Evolutionary conservation across 169 alveolate genomes (phyloP), one percentile per base, ranked within the genome.

Genomic region (Plasmodium ovale): DNA sequence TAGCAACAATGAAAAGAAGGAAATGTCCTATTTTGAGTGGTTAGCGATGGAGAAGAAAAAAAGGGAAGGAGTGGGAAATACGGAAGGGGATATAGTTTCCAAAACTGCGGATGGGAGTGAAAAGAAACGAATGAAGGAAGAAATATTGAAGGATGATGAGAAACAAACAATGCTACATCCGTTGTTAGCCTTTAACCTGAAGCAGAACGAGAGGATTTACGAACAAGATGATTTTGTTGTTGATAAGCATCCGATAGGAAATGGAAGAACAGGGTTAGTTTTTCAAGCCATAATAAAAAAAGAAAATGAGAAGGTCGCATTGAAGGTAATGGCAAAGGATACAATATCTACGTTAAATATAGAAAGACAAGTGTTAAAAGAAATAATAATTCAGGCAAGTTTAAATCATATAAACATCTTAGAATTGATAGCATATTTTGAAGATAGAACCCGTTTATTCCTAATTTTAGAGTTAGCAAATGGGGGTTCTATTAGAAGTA

Each of bases 401-500:
- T 94, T 97, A 68, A 94, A 95, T 49, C 98, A 97, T 82, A 88
- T 85, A 19, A 96, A 97, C 87, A 96, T 97, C 31, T 87, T 96
- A 44, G 94, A 95, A 67, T 65, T 97, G 68, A 96, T 94, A 92
- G 98, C 97, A 35, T 96, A 94, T 92, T 97, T 97, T 92, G 97
- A 97, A 95, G 98, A 96, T 77, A 94, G 94, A 37, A 95, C 96
- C 72, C 94, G 96, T 64, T 94, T 97, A 12, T 97, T 97, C 90
- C 87, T 97, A 53, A 96, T 97, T 56, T 82, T 97, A 29, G 99
- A 97, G 87, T 95, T 96, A 92, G 98, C 99, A 3, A 79, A 79
- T 79, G 97, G 96, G n/a, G 98, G 98, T 7, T 97, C 96, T 37
- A 91, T 97, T 37, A 94, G 93, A 91, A 92, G 91, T 71, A 93